These are phyloP conservation scores for Glycine tomentella DNA, from an alignment of 306 rosid genomes.

Conservation along the genomic window DNA sequence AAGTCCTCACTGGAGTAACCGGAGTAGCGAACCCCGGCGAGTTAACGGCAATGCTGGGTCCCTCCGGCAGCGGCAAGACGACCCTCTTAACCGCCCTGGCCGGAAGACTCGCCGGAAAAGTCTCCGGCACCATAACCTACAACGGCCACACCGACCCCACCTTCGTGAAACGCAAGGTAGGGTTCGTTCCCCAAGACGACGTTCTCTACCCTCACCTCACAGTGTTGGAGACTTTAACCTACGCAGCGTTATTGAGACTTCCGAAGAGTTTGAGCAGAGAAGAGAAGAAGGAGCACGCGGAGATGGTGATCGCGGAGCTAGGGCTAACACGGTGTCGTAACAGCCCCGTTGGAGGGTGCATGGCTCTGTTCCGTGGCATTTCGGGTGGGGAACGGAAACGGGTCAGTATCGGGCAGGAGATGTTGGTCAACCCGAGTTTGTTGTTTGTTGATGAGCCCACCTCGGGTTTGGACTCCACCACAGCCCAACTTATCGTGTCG, in stretches of 20 bases:
- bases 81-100: constrained; percentile 77
- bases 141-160: constrained; percentile 63
- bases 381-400: constrained; percentile 90
- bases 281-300: constrained; percentile 70
- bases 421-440: constrained; percentile 84
- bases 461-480: constrained; percentile 87
- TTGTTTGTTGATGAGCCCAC: constrained; percentile 86
- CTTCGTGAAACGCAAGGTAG: constrained; percentile 65
- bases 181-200: constrained; percentile 85
- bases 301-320: constrained; percentile 62
- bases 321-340: constrained; percentile 72
- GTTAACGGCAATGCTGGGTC: constrained; percentile 87
- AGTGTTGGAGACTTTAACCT: constrained; percentile 73
- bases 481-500: constrained; percentile 67
- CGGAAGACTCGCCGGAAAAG: constrained; percentile 67
- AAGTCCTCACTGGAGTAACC: constrained; percentile 62
- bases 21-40: constrained; percentile 80
- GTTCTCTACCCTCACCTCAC: constrained; percentile 85
- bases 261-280: constrained; percentile 61
- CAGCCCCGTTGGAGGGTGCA: constrained; percentile 64
- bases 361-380: constrained; percentile 67
- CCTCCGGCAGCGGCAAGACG: constrained; percentile 94
- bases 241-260: constrained; percentile 68
- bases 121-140: constrained; percentile 76
- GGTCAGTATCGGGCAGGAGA: constrained; percentile 89